Evolutionary conservation across 139 green algal species (phyloP), one percentile per base, ranked within the genome.

Genomic region (Nannochloris sp.): DNA sequence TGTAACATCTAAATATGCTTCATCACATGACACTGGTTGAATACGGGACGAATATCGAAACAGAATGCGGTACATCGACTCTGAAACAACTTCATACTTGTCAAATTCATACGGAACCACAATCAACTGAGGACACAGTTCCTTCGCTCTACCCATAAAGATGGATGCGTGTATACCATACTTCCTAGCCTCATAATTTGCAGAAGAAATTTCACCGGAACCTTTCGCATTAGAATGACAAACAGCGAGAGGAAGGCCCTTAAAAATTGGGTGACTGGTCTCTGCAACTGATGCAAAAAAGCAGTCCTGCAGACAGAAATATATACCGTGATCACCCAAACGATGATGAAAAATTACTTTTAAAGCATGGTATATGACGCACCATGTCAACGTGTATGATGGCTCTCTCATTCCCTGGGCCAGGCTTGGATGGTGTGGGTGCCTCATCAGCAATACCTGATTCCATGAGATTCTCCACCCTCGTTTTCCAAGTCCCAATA

Each of bases 51-150:
- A 90, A 70, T 81, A 57, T 16, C 69, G 60, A 71, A 95, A 72
- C 19, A 96, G 63, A 16, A 91, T 89, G 36, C 69, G 66, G 69
- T 97, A 97, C 69, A 95, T 80, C 53, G 60, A 60, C 29, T 93
- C 85, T n/a, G 79, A 90, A n/a, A 87, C 70, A 11, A 74, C 69
- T 43, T 91, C 62, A 69, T 97, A 99, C 48, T 75, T 67, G 3
- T 93, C 88, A 77, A 97, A 99, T 53, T 95, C 75, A 72, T 98
- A 99, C 0, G 91, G 90, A 68, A 98, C 79, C 18, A 95, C 81
- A 14, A 97, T 60, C 27, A 98, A 75, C 4, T 83, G 29, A 2
- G 93, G 93, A 71, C 93, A 98, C n/a, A 81, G 77, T 23, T 76
- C 25, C 66, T 89, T 94, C 56, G 90, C 93, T 21, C 85, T 70